Conservation (phyloP, 352 stramenopile species). For the Plasmopara viticola region DNA sequence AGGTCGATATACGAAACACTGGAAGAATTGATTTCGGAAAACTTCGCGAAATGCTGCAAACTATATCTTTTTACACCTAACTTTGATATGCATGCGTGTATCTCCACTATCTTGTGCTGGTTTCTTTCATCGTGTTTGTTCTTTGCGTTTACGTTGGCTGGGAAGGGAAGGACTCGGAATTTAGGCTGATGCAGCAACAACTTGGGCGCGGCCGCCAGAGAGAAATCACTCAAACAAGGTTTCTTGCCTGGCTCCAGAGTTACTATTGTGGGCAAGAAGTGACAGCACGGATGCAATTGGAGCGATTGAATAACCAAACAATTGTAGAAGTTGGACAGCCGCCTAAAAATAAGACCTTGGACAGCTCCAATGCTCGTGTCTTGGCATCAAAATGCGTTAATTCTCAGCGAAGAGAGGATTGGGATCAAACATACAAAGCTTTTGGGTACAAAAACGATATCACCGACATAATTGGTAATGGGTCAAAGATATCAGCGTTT, state of each 20-base stretch:
- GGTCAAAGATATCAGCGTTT: slow-evolving; percentile 24
- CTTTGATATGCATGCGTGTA: slow-evolving; percentile 1
- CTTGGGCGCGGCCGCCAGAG: slow-evolving; percentile 40
- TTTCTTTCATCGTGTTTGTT: slow-evolving; percentile 22
- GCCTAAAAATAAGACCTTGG: slow-evolving; percentile 1
- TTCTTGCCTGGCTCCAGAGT: slow-evolving; percentile 36
- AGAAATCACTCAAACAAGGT: slow-evolving; percentile 31
- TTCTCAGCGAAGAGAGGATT: slow-evolving; percentile 12
- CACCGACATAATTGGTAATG: slow-evolving; percentile 9
- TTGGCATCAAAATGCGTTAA: slow-evolving; percentile 12
- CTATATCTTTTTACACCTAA: slow-evolving; percentile 43
- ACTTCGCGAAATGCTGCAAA: slow-evolving; percentile 39
- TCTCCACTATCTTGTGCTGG: background rate
- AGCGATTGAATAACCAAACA: slow-evolving; percentile 17
- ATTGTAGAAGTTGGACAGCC: slow-evolving; percentile 8
- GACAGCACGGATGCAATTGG: slow-evolving; percentile 16
- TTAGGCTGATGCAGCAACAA: slow-evolving; percentile 44
- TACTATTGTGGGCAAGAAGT: slow-evolving; percentile 32
- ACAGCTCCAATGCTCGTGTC: slow-evolving; percentile 5
- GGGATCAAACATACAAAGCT: slow-evolving; percentile 21
- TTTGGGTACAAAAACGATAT: slow-evolving; percentile 6
- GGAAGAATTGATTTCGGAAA: slow-evolving; percentile 41
- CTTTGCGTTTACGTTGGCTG: slow-evolving; percentile 34
- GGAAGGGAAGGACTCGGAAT: slow-evolving; percentile 34
- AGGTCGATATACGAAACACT: slow-evolving; percentile 40